Percentiles rank a stretch among this genome's conserved stretches.
phyloP scores from a whole-genome alignment of 2,329 filamentous ascomycete species.

The Taxawa tesnikishii region DNA sequence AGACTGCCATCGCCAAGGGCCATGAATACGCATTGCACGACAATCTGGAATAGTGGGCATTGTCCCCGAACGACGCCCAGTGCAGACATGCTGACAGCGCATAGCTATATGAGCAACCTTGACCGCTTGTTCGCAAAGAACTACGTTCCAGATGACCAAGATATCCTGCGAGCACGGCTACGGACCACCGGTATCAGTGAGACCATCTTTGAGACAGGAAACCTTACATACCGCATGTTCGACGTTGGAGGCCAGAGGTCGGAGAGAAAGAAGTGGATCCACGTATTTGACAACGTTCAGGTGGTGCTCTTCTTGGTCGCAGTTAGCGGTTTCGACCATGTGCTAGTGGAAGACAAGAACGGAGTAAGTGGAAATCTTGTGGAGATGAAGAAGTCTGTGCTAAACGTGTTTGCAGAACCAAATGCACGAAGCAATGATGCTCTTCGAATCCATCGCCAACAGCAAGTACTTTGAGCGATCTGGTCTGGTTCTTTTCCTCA shows the following conservation, averaged over 20 bases:
- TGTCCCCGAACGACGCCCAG: background rate
- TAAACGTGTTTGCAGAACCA: conserved; percentile 41
- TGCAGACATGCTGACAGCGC: conserved; percentile 11
- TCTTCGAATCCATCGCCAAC: conserved; percentile 64
- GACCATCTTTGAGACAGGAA: conserved; percentile 82
- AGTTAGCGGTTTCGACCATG: conserved; percentile 93
- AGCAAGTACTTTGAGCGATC: conserved; percentile 63
- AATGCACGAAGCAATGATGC: conserved; percentile 59
- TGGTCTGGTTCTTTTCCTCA: conserved; percentile 60
- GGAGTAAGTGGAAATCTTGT: conserved; percentile 27
- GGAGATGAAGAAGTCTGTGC: background rate
- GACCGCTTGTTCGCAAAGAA: conserved; percentile 51
- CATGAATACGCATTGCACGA: conserved; percentile 96
- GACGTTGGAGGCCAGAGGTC: conserved; percentile 87
- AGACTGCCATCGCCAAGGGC: conserved; percentile 77
- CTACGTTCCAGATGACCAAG: conserved; percentile 90
- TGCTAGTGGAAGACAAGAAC: conserved; percentile 88
- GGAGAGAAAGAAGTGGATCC: conserved; percentile 96
- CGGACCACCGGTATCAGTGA: conserved; percentile 94
- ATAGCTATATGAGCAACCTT: conserved; percentile 65
- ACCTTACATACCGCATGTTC: conserved; percentile 93
- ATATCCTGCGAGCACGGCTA: conserved; percentile 80
- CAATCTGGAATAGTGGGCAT: conserved; percentile 76
- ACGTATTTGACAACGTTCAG: conserved; percentile 96
- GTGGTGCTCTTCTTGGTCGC: conserved; percentile 94